Conservation (phyloP, 371 early-diverging fungal genomes). For the Catenaria anguillulae region DNA sequence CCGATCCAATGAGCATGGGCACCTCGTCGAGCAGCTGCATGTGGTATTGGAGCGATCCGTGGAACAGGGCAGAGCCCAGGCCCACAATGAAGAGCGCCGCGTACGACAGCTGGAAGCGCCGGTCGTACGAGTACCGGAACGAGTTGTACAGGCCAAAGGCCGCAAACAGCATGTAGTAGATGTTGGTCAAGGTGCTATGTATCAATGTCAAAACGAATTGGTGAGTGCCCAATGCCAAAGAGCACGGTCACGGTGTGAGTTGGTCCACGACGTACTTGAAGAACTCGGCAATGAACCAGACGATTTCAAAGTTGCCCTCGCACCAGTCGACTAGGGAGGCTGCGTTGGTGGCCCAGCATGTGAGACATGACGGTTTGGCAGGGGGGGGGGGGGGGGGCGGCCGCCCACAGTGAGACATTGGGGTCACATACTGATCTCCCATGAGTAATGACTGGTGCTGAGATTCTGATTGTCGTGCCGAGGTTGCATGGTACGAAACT, state of each 20-base stretch:
- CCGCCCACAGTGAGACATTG: too few relatives aligned
- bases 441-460: too few relatives aligned
- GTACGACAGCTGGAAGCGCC: conserved; percentile 12
- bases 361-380: too few relatives aligned
- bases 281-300: conserved; percentile 20
- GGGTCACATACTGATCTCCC: too few relatives aligned
- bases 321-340: conserved; percentile 22
- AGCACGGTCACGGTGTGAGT: too few relatives aligned
- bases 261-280: conserved; percentile 10
- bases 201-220: too few relatives aligned
- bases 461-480: too few relatives aligned
- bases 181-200: neutral
- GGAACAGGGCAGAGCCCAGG: conserved; percentile 46
- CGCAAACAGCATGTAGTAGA: conserved; percentile 11
- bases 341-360: too few relatives aligned
- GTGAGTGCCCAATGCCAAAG: too few relatives aligned
- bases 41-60: conserved; percentile 42
- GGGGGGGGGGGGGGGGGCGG: too few relatives aligned
- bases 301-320: conserved; percentile 20
- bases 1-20: conserved; percentile 37
- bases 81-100: conserved; percentile 25
- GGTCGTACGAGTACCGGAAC: conserved; percentile 5
- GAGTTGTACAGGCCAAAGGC: conserved; percentile 8
- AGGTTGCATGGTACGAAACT: too few relatives aligned
- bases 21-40: conserved; percentile 51